Conservation (phyloP, 2,329 filamentous ascomycete genomes). For the Trichoderma sp. region DNA sequence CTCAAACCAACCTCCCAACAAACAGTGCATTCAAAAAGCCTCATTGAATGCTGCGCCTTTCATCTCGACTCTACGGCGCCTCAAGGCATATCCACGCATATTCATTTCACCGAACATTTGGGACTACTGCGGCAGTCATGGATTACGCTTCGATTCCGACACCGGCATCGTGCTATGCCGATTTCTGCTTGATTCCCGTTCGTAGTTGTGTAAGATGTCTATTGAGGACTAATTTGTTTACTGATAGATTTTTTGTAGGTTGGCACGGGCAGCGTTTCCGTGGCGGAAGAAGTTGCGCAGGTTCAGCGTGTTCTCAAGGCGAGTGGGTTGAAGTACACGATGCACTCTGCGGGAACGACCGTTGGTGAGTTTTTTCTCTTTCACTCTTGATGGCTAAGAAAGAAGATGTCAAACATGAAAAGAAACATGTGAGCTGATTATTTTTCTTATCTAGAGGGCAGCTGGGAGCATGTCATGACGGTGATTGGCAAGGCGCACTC, state of each 20-base stretch:
- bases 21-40: neutral
- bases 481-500: conserved; percentile 84
- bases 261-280: conserved; percentile 73
- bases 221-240: neutral
- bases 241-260: conserved; percentile 48
- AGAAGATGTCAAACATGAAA: neutral
- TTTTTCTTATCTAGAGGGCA: conserved; percentile 63
- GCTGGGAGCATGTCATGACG: conserved; percentile 83
- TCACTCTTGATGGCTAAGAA: neutral
- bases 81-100: neutral
- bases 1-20: neutral
- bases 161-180: conserved; percentile 74
- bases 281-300: conserved; percentile 79
- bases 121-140: conserved; percentile 27
- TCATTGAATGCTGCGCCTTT: conserved; percentile 9
- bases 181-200: conserved; percentile 88
- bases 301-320: conserved; percentile 82
- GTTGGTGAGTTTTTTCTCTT: conserved; percentile 57
- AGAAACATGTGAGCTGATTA: neutral
- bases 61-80: neutral
- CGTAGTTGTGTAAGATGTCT: neutral
- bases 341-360: conserved; percentile 94
- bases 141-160: conserved; percentile 56
- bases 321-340: conserved; percentile 76
- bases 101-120: neutral